Evolutionary conservation across 176 grass and related monocot species (phyloP).

Genomic region (Lolium perenne): DNA sequence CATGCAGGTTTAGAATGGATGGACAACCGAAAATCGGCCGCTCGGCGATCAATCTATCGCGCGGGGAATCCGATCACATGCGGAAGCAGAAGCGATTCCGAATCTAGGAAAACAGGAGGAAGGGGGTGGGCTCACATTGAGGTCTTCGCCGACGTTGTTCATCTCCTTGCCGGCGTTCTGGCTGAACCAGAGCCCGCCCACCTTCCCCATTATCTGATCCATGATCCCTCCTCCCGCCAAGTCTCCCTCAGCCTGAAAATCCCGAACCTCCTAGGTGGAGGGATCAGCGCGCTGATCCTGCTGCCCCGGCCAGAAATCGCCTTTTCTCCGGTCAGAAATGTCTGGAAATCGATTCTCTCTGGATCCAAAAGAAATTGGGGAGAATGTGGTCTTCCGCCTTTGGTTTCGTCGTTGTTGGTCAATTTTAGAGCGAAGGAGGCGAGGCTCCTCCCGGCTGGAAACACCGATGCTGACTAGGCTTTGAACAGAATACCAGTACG

Average conservation of each 20-base stretch:
- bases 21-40: background rate
- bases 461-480: no score
- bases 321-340: background rate
- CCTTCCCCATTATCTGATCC: slow-evolving; percentile 91
- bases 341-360: background rate
- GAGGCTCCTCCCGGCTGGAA: background rate
- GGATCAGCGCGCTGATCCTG: background rate
- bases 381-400: background rate
- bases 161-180: slow-evolving; percentile 82
- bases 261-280: background rate
- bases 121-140: slow-evolving; percentile 44
- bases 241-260: background rate
- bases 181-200: slow-evolving; percentile 79
- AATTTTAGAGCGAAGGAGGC: slow-evolving; percentile 25
- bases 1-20: slow-evolving; percentile 1
- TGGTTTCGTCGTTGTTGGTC: background rate
- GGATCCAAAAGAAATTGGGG: background rate
- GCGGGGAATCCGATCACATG: background rate
- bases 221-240: slow-evolving; percentile 37
- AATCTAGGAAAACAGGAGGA: background rate
- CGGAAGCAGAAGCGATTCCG: background rate
- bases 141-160: slow-evolving; percentile 61
- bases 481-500: no score
- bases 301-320: background rate
- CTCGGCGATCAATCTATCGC: background rate